Percentiles rank a stretch among this genome's conserved stretches.
These are phyloP conservation scores for Neurospora tetrasperma DNA, from an alignment of 495 filamentous ascomycete genomes.

Conservation along the genomic window DNA sequence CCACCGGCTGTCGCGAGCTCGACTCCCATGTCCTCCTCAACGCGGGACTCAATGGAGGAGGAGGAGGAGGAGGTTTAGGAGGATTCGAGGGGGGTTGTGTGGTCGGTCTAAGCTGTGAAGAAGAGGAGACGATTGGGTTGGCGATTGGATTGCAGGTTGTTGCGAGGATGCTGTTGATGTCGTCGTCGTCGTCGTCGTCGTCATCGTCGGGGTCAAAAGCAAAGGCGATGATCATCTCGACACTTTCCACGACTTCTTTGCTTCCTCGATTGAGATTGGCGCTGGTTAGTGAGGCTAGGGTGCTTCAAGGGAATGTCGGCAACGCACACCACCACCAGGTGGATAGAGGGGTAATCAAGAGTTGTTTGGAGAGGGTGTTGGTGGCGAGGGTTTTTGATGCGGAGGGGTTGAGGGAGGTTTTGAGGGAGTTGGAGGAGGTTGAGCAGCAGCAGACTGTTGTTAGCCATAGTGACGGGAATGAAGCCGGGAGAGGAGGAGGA, in stretches of 20 bases:
- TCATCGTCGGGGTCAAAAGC: not conserved
- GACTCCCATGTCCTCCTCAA: slow-evolving; percentile 35
- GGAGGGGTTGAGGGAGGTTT: slow-evolving; percentile 45
- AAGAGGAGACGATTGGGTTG: slow-evolving; percentile 26
- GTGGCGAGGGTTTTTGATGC: slow-evolving; percentile 52
- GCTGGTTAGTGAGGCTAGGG: slow-evolving; percentile 19
- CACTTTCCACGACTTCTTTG: slow-evolving; percentile 20
- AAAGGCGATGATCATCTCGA: slow-evolving; percentile 26
- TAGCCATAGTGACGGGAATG: too few relatives aligned
- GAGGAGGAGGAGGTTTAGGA: not conserved
- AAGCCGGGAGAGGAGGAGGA: not conserved
- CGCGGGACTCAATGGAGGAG: not conserved
- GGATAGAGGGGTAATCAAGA: slow-evolving; percentile 11
- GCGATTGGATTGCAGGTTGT: slow-evolving; percentile 19
- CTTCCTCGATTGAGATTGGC: slow-evolving; percentile 24
- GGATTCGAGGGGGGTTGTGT: slow-evolving; percentile 24
- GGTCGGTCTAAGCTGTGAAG: slow-evolving; percentile 39
- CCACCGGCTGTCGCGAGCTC: slow-evolving; percentile 33
- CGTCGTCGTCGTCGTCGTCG: not conserved
- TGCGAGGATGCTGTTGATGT: not conserved
- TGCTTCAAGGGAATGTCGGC: slow-evolving; percentile 1
- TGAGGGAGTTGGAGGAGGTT: slow-evolving; percentile 31
- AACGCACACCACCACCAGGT: not conserved
- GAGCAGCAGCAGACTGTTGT: too few relatives aligned
- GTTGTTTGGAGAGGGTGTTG: slow-evolving; percentile 38